phyloP scores from a whole-genome alignment of 116 monocot species.

The Cymodocea nodosa region DNA sequence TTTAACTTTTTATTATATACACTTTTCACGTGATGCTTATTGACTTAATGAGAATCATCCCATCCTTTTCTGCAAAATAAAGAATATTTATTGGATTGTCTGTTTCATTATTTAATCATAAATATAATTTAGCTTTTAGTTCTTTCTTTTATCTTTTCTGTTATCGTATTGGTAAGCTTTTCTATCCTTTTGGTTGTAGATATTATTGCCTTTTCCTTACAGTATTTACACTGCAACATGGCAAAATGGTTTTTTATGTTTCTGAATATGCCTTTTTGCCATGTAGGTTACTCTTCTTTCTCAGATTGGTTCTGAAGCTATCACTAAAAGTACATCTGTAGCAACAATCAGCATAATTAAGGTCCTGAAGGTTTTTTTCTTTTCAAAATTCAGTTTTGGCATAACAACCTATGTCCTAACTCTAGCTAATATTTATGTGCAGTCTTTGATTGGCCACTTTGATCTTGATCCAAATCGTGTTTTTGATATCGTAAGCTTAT shows the following conservation, averaged over 20 bases:
- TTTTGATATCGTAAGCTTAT: slow-evolving; percentile 87
- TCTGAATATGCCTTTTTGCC: slow-evolving; percentile 1
- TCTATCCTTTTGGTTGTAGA: too few species aligned
- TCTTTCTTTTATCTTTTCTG: too few species aligned
- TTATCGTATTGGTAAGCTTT: too few species aligned
- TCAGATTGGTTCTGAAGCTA: slow-evolving; percentile 55
- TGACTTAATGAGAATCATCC: too few species aligned
- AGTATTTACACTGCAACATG: background rate
- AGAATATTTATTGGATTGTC: too few species aligned
- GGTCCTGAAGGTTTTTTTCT: slow-evolving; percentile 22
- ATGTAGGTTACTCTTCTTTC: slow-evolving; percentile 90
- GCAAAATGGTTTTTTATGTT: background rate
- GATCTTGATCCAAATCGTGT: slow-evolving; percentile 98
- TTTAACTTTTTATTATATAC: too few species aligned
- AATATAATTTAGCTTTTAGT: too few species aligned
- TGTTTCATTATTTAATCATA: too few species aligned
- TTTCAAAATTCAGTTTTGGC: background rate
- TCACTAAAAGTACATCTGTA: slow-evolving; percentile 27
- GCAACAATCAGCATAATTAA: slow-evolving; percentile 78
- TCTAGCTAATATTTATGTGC: slow-evolving; percentile 16
- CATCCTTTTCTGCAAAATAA: too few species aligned
- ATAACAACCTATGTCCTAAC: background rate
- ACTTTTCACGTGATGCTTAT: too few species aligned
- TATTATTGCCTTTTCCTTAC: too few species aligned
- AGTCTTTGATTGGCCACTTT: slow-evolving; percentile 99